Evolutionary conservation across 2,329 filamentous ascomycete species (phyloP).

Genomic region (Immersiporthe knoxdaviesiana): DNA sequence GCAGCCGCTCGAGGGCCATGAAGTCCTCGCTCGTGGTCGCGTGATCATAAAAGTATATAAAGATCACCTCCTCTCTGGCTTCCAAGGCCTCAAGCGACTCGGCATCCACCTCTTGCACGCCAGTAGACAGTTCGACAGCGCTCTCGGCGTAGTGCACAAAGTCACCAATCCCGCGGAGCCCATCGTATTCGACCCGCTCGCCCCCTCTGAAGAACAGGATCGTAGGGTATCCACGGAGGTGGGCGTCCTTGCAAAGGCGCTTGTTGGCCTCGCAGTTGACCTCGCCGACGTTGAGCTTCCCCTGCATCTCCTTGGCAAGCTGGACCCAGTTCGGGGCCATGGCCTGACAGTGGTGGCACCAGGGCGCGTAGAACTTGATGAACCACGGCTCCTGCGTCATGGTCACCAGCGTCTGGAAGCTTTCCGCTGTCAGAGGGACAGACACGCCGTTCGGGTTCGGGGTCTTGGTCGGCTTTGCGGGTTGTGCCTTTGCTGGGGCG

Average conservation of each 20-base stretch:
- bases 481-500: conserved; percentile 42
- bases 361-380: conserved; percentile 97
- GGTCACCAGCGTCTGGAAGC: conserved; percentile 83
- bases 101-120: conserved; percentile 80
- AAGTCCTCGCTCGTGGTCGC: conserved; percentile 95
- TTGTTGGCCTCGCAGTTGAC: conserved; percentile 91
- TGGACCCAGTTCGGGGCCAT: conserved; percentile 89
- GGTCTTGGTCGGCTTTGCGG: conserved; percentile 56
- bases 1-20: conserved; percentile 80
- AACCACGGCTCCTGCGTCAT: conserved; percentile 94
- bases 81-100: conserved; percentile 79
- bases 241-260: conserved; percentile 89
- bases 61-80: conserved; percentile 92
- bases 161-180: conserved; percentile 89
- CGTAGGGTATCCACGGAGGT: conserved; percentile 80
- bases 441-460: conserved; percentile 80
- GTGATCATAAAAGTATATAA: conserved; percentile 96
- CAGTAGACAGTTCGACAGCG: conserved; percentile 75
- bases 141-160: conserved; percentile 85
- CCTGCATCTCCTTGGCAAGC: conserved; percentile 88
- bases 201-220: conserved; percentile 91
- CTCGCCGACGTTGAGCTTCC: conserved; percentile 87
- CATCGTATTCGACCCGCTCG: conserved; percentile 90
- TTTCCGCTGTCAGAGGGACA: conserved; percentile 76
- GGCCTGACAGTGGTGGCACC: conserved; percentile 94